phyloP scores from a whole-genome alignment of 257 asterid genomes.

The Galeopsis tetrahit region DNA sequence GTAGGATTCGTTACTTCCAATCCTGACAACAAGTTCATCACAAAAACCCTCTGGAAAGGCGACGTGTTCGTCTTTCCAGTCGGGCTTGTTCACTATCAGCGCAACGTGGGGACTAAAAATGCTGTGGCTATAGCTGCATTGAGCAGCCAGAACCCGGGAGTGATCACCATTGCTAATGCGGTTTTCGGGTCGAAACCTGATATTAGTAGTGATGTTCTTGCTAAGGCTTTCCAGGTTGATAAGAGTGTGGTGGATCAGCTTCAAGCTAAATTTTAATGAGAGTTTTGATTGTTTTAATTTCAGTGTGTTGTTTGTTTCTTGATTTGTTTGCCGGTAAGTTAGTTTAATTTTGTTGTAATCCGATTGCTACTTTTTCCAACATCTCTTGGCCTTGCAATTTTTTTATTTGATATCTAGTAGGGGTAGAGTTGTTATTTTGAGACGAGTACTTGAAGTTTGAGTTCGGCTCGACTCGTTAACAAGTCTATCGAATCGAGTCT shows the following conservation, averaged over 20 bases:
- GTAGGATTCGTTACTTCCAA: constrained; percentile 47
- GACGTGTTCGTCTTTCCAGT: constrained; percentile 41
- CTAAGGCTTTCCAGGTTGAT: constrained; percentile 34
- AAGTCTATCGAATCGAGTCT: too few species aligned
- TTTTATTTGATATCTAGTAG: too few species aligned
- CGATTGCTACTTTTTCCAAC: background rate
- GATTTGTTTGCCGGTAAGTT: background rate
- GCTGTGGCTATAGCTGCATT: constrained; percentile 30
- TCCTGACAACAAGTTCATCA: constrained; percentile 32
- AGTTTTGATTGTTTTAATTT: background rate
- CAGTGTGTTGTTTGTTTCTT: background rate
- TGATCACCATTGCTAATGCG: constrained; percentile 31
- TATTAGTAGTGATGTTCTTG: constrained; percentile 29
- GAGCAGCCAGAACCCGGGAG: constrained; percentile 43
- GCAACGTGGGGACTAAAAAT: constrained; percentile 17
- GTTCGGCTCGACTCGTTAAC: too few species aligned
- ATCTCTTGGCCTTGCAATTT: too few species aligned
- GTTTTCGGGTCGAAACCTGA: constrained; percentile 45
- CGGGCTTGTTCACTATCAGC: constrained; percentile 31
- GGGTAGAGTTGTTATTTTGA: too few species aligned
- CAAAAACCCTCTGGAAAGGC: constrained; percentile 39
- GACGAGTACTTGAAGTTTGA: too few species aligned
- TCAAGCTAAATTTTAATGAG: background rate
- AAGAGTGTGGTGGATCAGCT: constrained; percentile 15
- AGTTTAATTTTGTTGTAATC: background rate